Percentiles rank a stretch among this genome's conserved stretches.
Conservation (phyloP, 148 eudicot genomes). For the Chenopodium suecicum region DNA sequence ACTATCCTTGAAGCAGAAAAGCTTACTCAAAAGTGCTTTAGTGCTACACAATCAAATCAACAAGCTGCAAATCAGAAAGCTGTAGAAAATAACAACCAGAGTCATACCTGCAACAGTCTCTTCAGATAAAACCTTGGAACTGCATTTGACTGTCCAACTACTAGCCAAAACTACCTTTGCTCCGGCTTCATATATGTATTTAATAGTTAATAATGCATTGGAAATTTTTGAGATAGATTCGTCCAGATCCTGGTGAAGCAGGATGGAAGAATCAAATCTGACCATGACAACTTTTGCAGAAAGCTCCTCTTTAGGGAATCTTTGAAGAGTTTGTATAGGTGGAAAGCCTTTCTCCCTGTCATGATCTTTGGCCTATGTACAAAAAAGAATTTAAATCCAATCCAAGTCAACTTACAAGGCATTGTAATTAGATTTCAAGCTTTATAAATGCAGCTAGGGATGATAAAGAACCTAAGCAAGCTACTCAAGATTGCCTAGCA, state of each 20-base stretch:
- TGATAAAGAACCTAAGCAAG: neutral
- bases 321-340: constrained; percentile 60
- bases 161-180: constrained; percentile 59
- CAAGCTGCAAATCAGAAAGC: neutral
- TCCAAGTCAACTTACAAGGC: neutral
- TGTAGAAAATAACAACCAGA: neutral
- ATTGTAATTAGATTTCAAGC: neutral
- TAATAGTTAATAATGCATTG: constrained; percentile 54
- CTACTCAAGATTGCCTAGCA: neutral
- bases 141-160: constrained; percentile 49
- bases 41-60: neutral
- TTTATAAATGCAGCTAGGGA: neutral
- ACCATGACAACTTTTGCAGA: constrained; percentile 62
- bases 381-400: constrained; percentile 12
- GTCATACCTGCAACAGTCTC: constrained; percentile 60
- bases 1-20: neutral
- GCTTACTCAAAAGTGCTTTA: neutral
- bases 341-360: constrained; percentile 44
- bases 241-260: constrained; percentile 38
- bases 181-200: constrained; percentile 52
- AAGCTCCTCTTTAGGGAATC: constrained; percentile 60
- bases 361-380: constrained; percentile 35
- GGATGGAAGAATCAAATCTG: constrained; percentile 67
- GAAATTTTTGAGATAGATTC: constrained; percentile 27
- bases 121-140: constrained; percentile 36